A percentile compares a stretch with the other conserved stretches of the same genome.
Evolutionary conservation across 768 basidiomycete species (phyloP).

Genomic region (Lactarius evosmus): DNA sequence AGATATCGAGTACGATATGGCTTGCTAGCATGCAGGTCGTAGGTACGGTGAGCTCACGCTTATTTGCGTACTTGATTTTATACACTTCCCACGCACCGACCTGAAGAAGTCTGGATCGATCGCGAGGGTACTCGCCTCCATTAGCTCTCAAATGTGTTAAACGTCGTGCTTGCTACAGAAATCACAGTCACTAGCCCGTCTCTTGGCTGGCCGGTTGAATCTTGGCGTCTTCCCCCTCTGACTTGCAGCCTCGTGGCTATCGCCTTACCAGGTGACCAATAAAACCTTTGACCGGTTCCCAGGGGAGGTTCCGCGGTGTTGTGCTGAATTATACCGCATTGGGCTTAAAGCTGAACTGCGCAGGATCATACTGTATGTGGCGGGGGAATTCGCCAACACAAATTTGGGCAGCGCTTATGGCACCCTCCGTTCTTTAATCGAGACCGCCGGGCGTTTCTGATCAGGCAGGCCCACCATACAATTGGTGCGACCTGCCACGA

Average conservation of each 20-base stretch:
- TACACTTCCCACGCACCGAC: background rate
- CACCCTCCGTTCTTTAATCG: background rate
- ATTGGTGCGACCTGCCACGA: background rate
- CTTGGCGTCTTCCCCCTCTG: background rate
- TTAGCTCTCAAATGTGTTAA: background rate
- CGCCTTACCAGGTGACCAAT: background rate
- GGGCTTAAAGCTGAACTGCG: slow-evolving; percentile 4
- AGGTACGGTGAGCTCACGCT: background rate
- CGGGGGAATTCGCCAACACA: background rate
- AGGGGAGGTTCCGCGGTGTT: background rate
- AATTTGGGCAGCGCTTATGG: slow-evolving; percentile 5
- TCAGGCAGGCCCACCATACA: background rate
- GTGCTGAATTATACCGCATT: slow-evolving; percentile 10
- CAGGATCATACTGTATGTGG: background rate
- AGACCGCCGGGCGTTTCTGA: background rate
- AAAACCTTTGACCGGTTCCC: background rate
- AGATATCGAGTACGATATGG: background rate
- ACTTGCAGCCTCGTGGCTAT: background rate
- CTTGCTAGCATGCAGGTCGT: background rate
- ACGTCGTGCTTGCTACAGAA: background rate
- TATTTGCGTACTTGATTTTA: background rate
- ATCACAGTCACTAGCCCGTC: background rate
- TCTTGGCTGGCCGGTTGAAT: background rate
- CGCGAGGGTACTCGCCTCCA: background rate
- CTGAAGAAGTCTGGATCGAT: background rate